Base-by-base conservation (phyloP, 2,329 filamentous ascomycete genomes). In the Fusarium chuoi region DNA sequence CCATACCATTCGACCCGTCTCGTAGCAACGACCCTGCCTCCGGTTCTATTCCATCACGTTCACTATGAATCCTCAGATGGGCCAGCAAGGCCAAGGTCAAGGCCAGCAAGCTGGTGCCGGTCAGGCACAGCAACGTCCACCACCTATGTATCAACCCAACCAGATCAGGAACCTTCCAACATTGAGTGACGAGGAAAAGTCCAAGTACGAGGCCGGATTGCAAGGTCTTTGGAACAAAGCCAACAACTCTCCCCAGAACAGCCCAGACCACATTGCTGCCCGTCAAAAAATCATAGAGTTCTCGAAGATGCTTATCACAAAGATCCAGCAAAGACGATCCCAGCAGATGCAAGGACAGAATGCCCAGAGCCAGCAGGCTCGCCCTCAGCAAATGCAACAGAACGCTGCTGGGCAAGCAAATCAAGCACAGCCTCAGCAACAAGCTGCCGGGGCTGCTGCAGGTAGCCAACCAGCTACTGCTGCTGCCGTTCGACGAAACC, bases 221-320 rank as follows among this genome's bases (percentile, higher is more conserved):
- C 83, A 84, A 15, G 77, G 82, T 4, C 81, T 92, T 1, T 92
- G 89, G 86, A 84, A 81, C 28, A 84, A 88, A 45, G 85, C 88
- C 51, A 86, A 88, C 65, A 85, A 83, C 26, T 81, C 83, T 2
- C 79, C 85, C 0, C 82, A 84, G 4, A 87, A 87, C 28, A 88
- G 87, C 7, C 75, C 77, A 2, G 84, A 87, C 28, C 86, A 90
- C 51, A 79, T 84, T 30, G 82, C 83, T 0, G 89, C 90, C 0
- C 87, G 86, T 71, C 84, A 85, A 45, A 91, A 91, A 81, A 88
- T 92, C 28, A 79, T 83, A 12, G 89, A 91, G 14, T 92, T 92
- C 77, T 89, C 89, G 0, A 85, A 85, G 48, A 90, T 89, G 80
- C 84, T 92, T 5, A 80, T 85, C 7, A 80, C 79, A 1, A 91